Evolutionary conservation across 176 grass and related monocot species (phyloP).

Genomic region (Cocos nucifera): DNA sequence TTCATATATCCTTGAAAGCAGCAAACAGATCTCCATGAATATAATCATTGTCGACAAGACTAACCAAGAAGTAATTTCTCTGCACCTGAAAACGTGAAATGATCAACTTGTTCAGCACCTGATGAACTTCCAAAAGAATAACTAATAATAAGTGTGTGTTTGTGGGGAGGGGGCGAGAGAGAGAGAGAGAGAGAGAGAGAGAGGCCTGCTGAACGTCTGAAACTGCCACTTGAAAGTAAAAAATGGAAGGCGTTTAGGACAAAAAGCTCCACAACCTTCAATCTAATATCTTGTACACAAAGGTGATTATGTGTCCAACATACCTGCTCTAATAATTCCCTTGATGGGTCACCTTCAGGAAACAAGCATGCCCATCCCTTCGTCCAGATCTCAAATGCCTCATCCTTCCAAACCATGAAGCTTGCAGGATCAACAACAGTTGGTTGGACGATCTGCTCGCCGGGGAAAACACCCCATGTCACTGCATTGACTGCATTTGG

Average conservation of each 20-base stretch:
- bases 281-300: too few species aligned
- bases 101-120: too few species aligned
- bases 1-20: slow-evolving; percentile 52
- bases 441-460: slow-evolving; percentile 73
- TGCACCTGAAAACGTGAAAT: slow-evolving; percentile 34
- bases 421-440: slow-evolving; percentile 57
- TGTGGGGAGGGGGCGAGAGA: too few species aligned
- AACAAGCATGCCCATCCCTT: slow-evolving; percentile 51
- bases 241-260: too few species aligned
- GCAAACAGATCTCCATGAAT: slow-evolving; percentile 62
- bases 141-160: too few species aligned
- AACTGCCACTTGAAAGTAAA: too few species aligned
- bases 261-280: too few species aligned
- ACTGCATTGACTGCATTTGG: slow-evolving; percentile 59
- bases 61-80: slow-evolving; percentile 53
- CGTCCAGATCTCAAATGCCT: slow-evolving; percentile 86
- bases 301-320: too few species aligned
- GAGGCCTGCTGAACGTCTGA: too few species aligned
- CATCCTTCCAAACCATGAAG: slow-evolving; percentile 88
- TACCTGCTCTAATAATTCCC: slow-evolving; percentile 67
- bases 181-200: too few species aligned
- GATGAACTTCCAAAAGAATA: too few species aligned
- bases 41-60: slow-evolving; percentile 81
- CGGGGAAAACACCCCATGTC: slow-evolving; percentile 81
- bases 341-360: slow-evolving; percentile 53